Conservation (phyloP, 208 protist species). For the Histomonas meleagridis region DNA sequence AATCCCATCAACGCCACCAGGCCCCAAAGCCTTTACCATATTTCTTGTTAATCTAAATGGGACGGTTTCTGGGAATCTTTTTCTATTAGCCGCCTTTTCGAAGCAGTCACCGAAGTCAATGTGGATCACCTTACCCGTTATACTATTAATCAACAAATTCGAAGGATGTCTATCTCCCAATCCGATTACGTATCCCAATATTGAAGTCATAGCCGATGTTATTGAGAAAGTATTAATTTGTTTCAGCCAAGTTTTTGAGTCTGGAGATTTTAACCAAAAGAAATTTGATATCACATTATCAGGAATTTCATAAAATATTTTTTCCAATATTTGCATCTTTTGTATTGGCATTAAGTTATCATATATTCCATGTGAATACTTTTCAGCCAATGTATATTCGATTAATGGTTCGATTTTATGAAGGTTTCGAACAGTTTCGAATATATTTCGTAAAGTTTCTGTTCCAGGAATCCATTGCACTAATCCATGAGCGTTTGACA, state of each 20-base stretch:
- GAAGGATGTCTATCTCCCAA: neutral
- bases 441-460: neutral
- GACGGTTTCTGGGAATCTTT: conserved; percentile 30
- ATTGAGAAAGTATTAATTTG: neutral
- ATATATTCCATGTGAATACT: neutral
- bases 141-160: neutral
- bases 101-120: conserved; percentile 44
- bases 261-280: neutral
- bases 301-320: neutral
- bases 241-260: neutral
- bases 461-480: conserved; percentile 7
- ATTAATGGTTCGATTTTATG: neutral
- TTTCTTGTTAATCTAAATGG: conserved; percentile 35
- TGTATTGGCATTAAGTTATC: neutral
- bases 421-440: neutral
- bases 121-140: conserved; percentile 23
- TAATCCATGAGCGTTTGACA: neutral
- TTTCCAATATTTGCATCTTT: neutral
- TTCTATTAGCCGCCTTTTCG: conserved; percentile 41
- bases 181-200: conserved; percentile 10
- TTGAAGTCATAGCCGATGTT: neutral
- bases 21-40: neutral
- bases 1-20: neutral
- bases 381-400: neutral
- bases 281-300: neutral